Evolutionary conservation across 495 filamentous ascomycete genomes (phyloP).

Genomic region (Penicillium cataractarum): DNA sequence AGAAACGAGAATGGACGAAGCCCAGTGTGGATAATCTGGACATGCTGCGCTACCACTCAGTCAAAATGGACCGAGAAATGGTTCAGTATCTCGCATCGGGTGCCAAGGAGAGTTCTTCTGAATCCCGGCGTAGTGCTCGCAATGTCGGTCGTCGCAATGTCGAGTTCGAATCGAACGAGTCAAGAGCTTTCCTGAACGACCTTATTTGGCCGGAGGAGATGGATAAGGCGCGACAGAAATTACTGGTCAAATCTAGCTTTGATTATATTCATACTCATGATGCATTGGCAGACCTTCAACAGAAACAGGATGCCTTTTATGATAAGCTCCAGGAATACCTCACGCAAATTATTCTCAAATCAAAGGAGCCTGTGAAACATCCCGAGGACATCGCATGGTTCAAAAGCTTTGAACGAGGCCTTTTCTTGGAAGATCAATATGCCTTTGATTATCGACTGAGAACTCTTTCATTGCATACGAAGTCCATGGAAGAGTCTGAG

Average conservation of each 20-base stretch:
- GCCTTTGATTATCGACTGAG: background rate
- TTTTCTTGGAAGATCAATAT: background rate
- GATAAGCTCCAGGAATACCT: background rate
- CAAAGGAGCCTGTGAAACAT: background rate
- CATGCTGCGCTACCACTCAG: conserved; percentile 11
- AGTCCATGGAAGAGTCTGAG: background rate
- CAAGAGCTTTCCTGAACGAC: background rate
- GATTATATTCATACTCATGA: background rate
- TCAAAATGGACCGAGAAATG: conserved; percentile 7
- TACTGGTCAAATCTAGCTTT: background rate
- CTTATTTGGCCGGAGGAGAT: background rate
- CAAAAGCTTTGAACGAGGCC: background rate
- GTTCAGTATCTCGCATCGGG: conserved; percentile 7
- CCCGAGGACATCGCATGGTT: background rate
- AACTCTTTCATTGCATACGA: background rate
- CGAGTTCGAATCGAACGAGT: background rate
- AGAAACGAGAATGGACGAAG: background rate
- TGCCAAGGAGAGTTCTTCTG: background rate
- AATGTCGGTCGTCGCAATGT: conserved; percentile 1
- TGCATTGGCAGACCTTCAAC: background rate
- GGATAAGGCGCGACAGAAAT: background rate
- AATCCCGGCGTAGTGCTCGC: background rate
- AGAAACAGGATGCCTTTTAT: background rate
- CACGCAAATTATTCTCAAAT: background rate
- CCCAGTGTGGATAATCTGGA: conserved; percentile 9